Evolutionary conservation across 169 alveolate genomes (phyloP).

Genomic region (Besnoitia besnoiti): DNA sequence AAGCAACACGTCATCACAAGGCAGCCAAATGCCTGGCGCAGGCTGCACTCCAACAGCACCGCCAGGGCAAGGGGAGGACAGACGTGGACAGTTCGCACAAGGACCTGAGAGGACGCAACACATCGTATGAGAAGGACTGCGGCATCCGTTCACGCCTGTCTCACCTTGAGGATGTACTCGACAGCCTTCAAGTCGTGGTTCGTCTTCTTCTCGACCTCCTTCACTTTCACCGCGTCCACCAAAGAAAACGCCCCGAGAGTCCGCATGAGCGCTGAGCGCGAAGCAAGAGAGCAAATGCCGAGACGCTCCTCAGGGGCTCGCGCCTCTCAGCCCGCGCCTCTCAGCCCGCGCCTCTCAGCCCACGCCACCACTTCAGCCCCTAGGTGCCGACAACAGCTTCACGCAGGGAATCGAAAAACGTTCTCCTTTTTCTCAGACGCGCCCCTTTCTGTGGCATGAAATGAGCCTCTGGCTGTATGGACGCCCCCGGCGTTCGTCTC

Average conservation of each 20-base stretch:
- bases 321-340: neutral
- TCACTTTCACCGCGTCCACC: neutral
- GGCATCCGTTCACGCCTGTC: neutral
- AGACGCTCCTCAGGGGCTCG: neutral
- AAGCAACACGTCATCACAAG: too few species aligned
- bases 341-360: too few species aligned
- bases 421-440: too few species aligned
- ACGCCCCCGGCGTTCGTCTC: too few species aligned
- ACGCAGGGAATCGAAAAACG: too few species aligned
- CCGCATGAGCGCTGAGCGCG: neutral
- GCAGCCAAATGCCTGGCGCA: too few species aligned
- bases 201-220: slow-evolving; percentile 33
- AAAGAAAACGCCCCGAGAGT: neutral
- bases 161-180: slow-evolving; percentile 39
- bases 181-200: slow-evolving; percentile 68
- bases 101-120: neutral
- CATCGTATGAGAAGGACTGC: neutral
- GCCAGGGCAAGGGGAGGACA: neutral
- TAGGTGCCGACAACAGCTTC: too few species aligned
- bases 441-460: too few species aligned
- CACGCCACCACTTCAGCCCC: too few species aligned
- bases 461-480: too few species aligned
- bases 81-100: neutral
- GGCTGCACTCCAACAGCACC: too few species aligned
- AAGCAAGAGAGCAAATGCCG: neutral